Conservation (phyloP, 208 protist species). For the Polymyxa betae region DNA sequence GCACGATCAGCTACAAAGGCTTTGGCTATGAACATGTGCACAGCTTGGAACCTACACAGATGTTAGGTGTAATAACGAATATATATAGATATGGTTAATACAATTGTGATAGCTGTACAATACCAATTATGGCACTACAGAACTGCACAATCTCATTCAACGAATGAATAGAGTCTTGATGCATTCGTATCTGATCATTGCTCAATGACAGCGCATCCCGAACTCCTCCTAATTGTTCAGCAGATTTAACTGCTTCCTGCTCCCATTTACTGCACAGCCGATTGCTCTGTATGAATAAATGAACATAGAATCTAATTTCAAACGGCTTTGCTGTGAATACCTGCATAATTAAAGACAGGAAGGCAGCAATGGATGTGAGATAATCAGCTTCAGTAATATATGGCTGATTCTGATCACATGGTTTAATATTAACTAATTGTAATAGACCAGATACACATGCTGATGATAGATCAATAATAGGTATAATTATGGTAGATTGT, state of each 20-base stretch:
- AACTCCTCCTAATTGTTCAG: background rate
- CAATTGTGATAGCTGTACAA: background rate
- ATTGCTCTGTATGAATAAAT: no score
- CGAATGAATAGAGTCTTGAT: background rate
- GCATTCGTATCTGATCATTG: background rate
- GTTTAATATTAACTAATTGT: background rate
- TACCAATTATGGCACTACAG: conserved; percentile 1
- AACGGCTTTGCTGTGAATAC: no score
- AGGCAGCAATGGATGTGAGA: no score
- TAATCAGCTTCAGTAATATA: background rate
- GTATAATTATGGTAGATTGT: background rate
- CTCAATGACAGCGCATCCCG: background rate
- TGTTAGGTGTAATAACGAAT: background rate
- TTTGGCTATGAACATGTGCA: background rate
- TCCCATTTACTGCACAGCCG: no score
- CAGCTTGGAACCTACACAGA: conserved; percentile 32
- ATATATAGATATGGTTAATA: background rate
- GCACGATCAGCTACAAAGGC: background rate
- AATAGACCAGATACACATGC: background rate
- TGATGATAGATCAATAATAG: conserved; percentile 37
- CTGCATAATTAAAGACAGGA: no score
- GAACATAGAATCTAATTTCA: no score
- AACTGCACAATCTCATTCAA: background rate
- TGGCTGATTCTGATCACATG: background rate
- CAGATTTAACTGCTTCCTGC: background rate